A percentile compares a stretch with the other conserved stretches of the same genome.
Conservation (phyloP, 2,329 filamentous ascomycete species). For the Arthrobotrys entomopaga region DNA sequence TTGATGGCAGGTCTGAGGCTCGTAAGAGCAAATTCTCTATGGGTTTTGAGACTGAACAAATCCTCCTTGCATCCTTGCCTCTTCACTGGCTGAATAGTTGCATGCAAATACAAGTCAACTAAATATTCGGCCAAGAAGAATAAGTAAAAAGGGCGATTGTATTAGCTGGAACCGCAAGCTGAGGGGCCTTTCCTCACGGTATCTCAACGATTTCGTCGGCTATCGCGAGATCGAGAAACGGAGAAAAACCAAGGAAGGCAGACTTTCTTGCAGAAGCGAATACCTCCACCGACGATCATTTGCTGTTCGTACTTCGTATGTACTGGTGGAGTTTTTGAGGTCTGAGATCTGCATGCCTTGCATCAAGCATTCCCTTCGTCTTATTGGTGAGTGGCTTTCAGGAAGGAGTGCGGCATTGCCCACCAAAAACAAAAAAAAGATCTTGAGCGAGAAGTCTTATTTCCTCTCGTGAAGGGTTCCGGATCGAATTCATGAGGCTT, state of each 20-base stretch:
- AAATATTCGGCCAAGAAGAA: too few relatives aligned
- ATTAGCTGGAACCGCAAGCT: too few relatives aligned
- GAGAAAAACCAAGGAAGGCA: constrained; percentile 46
- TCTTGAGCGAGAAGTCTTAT: not conserved
- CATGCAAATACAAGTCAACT: too few relatives aligned
- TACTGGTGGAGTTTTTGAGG: constrained; percentile 30
- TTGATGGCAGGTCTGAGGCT: constrained; percentile 26
- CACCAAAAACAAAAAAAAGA: not conserved
- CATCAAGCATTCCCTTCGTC: constrained; percentile 30
- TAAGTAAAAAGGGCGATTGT: too few relatives aligned
- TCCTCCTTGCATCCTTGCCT: constrained; percentile 40
- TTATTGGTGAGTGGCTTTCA: constrained; percentile 11
- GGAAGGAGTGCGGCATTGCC: constrained; percentile 36
- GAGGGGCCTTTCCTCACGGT: not conserved
- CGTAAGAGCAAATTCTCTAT: constrained; percentile 37
- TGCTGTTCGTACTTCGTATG: constrained; percentile 46
- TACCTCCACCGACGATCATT: constrained; percentile 39
- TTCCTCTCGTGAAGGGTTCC: too few relatives aligned
- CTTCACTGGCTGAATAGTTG: constrained; percentile 21
- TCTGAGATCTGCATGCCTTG: constrained; percentile 46
- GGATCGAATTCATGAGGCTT: constrained; percentile 2
- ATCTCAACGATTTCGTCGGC: constrained; percentile 40
- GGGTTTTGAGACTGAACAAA: constrained; percentile 11
- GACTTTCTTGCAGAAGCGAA: constrained; percentile 53
- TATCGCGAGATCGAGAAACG: constrained; percentile 52